These are phyloP conservation scores for Cyberlindnera japonica DNA, from an alignment of 805 yeast species.

Conservation along the genomic window DNA sequence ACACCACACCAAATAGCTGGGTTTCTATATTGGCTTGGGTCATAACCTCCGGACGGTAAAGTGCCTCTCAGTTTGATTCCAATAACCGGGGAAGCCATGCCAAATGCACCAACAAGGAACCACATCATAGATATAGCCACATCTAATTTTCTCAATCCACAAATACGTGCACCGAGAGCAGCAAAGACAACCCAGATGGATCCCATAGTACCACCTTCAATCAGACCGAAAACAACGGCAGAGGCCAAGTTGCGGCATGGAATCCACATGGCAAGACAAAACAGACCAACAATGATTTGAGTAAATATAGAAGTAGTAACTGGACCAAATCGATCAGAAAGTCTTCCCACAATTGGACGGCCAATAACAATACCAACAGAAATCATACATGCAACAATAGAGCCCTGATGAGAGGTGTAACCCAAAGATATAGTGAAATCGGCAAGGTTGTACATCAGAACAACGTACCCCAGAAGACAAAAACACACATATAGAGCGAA, in stretches of 20 bases:
- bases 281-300: slow-evolving; percentile 37
- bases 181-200: slow-evolving; percentile 54
- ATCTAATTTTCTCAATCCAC: slow-evolving; percentile 50
- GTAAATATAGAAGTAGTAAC: slow-evolving; percentile 43
- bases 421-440: slow-evolving; percentile 61
- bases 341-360: slow-evolving; percentile 51
- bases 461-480: slow-evolving; percentile 59
- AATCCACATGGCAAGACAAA: slow-evolving; percentile 50
- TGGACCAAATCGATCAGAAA: slow-evolving; percentile 51
- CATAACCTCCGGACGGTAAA: slow-evolving; percentile 27
- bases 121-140: slow-evolving; percentile 50
- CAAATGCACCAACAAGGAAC: slow-evolving; percentile 47
- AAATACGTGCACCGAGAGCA: slow-evolving; percentile 47
- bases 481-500: slow-evolving; percentile 40
- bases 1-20: slow-evolving; percentile 59
- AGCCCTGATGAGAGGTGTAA: slow-evolving; percentile 49
- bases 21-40: slow-evolving; percentile 45
- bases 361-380: slow-evolving; percentile 54
- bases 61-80: slow-evolving; percentile 47
- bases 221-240: slow-evolving; percentile 46
- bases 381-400: slow-evolving; percentile 56
- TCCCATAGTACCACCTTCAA: slow-evolving; percentile 60
- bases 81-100: slow-evolving; percentile 55
- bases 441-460: slow-evolving; percentile 53
- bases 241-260: slow-evolving; percentile 58